Evolutionary conservation across 352 stramenopile genomes (phyloP).

Genomic region (Peronospora destructor): DNA sequence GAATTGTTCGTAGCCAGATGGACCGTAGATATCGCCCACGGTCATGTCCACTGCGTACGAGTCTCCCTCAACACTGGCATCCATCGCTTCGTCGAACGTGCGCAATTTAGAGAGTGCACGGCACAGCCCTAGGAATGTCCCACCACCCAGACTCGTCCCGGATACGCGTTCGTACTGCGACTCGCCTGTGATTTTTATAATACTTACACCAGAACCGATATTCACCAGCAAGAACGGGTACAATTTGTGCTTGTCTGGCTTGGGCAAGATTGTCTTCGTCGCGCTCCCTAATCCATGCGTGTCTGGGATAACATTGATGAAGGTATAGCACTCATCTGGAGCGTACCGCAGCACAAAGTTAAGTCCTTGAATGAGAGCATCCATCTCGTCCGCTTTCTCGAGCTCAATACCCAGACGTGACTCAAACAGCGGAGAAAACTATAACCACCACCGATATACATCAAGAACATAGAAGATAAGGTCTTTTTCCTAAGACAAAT

Average conservation of each 20-base stretch:
- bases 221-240: slow-evolving; percentile 97
- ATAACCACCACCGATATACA: slow-evolving; percentile 1
- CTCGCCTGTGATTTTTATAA: slow-evolving; percentile 89
- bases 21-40: slow-evolving; percentile 98
- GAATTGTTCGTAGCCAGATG: slow-evolving; percentile 82
- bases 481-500: neutral
- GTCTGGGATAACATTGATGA: slow-evolving; percentile 69
- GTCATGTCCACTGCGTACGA: slow-evolving; percentile 90
- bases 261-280: slow-evolving; percentile 60
- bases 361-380: slow-evolving; percentile 94
- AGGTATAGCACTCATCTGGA: slow-evolving; percentile 94
- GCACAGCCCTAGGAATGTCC: slow-evolving; percentile 96
- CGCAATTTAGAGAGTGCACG: slow-evolving; percentile 85
- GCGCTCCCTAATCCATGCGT: slow-evolving; percentile 49
- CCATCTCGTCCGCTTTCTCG: slow-evolving; percentile 93
- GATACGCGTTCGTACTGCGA: slow-evolving; percentile 92
- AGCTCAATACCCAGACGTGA: slow-evolving; percentile 89
- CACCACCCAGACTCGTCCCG: slow-evolving; percentile 94
- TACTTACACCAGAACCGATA: slow-evolving; percentile 96
- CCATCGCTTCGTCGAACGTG: slow-evolving; percentile 77
- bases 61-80: slow-evolving; percentile 56
- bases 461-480: neutral
- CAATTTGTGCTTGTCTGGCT: slow-evolving; percentile 36
- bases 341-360: slow-evolving; percentile 92
- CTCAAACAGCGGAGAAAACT: slow-evolving; percentile 81